Percentiles rank a stretch among this genome's conserved stretches.
These are phyloP conservation scores for Cryoendolithus antarcticus DNA, from an alignment of 2,329 filamentous ascomycete species.

Conservation along the genomic window DNA sequence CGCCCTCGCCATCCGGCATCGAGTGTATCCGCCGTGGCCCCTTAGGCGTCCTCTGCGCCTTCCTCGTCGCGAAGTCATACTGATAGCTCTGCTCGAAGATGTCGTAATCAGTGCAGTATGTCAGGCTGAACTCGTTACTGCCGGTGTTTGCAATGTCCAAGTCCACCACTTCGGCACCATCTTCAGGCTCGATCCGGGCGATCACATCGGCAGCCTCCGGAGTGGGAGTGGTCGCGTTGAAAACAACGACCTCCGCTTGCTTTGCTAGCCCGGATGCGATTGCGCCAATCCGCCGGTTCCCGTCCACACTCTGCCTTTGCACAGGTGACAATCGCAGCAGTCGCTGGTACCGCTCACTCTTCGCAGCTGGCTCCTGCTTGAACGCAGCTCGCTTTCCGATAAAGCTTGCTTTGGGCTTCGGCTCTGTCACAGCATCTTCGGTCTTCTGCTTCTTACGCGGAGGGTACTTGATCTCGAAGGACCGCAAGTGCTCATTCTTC, in stretches of 20 bases:
- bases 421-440: slow-evolving; percentile 26
- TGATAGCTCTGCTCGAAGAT: slow-evolving; percentile 55
- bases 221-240: slow-evolving; percentile 50
- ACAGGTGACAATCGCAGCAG: slow-evolving; percentile 45
- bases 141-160: slow-evolving; percentile 55
- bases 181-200: slow-evolving; percentile 38
- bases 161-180: slow-evolving; percentile 51
- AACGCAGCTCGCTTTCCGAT: slow-evolving; percentile 43
- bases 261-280: slow-evolving; percentile 64
- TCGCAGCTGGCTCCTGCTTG: slow-evolving; percentile 28
- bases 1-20: slow-evolving; percentile 22
- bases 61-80: slow-evolving; percentile 33
- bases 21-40: slow-evolving; percentile 31
- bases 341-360: slow-evolving; percentile 48
- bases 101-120: slow-evolving; percentile 66
- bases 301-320: slow-evolving; percentile 32
- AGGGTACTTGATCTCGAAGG: slow-evolving; percentile 53
- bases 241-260: slow-evolving; percentile 66
- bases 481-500: slow-evolving; percentile 72
- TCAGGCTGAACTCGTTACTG: slow-evolving; percentile 54
- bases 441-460: slow-evolving; percentile 31
- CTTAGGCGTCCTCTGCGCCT: slow-evolving; percentile 27
- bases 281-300: slow-evolving; percentile 55
- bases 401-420: slow-evolving; percentile 25
- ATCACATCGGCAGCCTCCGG: slow-evolving; percentile 42